Percentiles rank a stretch among this genome's conserved stretches.
phyloP scores from a whole-genome alignment of 2,329 filamentous ascomycete genomes.

The Nothopassalora personata region DNA sequence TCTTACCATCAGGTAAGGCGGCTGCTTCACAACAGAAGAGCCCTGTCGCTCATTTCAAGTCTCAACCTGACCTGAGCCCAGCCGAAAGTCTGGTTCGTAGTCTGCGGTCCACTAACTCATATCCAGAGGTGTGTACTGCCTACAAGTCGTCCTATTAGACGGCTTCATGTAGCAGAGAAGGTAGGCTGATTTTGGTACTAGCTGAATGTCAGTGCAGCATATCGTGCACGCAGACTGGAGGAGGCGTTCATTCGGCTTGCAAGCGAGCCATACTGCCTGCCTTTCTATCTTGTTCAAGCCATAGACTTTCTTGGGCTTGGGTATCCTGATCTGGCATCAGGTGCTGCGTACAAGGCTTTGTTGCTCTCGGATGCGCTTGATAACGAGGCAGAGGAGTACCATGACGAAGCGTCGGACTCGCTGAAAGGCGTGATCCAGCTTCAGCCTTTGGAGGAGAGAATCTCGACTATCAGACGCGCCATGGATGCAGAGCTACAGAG shows the following conservation, averaged over 20 bases:
- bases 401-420: constrained; percentile 59
- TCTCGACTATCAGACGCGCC: constrained; percentile 25
- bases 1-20: neutral
- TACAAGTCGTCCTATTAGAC: neutral
- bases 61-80: neutral
- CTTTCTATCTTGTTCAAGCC: constrained; percentile 53
- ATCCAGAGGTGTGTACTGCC: constrained; percentile 19
- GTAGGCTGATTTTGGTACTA: constrained; percentile 17
- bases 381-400: constrained; percentile 77
- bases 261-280: constrained; percentile 19
- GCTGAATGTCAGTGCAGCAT: constrained; percentile 2
- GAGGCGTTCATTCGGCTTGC: constrained; percentile 9
- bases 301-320: constrained; percentile 65
- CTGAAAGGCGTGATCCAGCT: constrained; percentile 21
- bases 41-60: neutral
- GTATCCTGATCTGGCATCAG: constrained; percentile 84
- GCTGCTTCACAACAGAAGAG: neutral
- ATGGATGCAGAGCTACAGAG: constrained; percentile 17
- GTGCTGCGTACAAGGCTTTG: constrained; percentile 87
- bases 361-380: constrained; percentile 74
- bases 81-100: constrained; percentile 3
- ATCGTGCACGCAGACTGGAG: constrained; percentile 9
- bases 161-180: constrained; percentile 1
- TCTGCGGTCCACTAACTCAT: constrained; percentile 11
- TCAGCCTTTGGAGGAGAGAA: constrained; percentile 36